Percentiles rank a stretch among this genome's conserved stretches.
These are phyloP conservation scores for Exophiala alcalophila DNA, from an alignment of 2,329 filamentous ascomycete genomes.

Conservation along the genomic window DNA sequence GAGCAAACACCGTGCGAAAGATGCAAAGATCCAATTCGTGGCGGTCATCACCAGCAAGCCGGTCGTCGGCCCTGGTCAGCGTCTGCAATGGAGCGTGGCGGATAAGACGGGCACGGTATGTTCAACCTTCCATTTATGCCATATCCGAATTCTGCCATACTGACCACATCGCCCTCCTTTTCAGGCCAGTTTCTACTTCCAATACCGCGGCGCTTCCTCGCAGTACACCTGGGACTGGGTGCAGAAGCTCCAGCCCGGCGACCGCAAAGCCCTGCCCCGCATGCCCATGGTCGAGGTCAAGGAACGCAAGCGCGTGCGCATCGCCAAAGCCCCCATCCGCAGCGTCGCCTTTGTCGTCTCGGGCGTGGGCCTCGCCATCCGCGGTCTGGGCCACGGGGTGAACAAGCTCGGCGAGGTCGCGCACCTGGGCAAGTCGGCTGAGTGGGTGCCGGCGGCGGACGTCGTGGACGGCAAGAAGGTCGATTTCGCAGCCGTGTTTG, in stretches of 20 bases:
- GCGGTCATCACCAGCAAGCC: conserved; percentile 25
- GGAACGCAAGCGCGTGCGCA: conserved; percentile 17
- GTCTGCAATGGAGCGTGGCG: conserved; percentile 25
- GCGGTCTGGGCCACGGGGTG: conserved; percentile 20
- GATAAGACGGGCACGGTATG: conserved; percentile 28
- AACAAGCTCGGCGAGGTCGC: conserved; percentile 21
- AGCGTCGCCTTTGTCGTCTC: conserved; percentile 15
- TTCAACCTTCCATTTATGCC: not conserved
- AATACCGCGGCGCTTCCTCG: conserved; percentile 23
- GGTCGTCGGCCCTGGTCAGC: conserved; percentile 18
- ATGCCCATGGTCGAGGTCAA: conserved; percentile 27
- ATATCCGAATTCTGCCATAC: not conserved
- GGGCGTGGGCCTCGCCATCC: conserved; percentile 18
- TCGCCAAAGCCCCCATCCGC: conserved; percentile 27
- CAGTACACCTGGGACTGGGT: conserved; percentile 31
- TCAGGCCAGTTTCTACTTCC: conserved; percentile 31
- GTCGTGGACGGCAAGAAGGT: conserved; percentile 23
- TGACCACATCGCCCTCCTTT: not conserved
- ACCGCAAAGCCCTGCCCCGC: conserved; percentile 26
- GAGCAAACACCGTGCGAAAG: conserved; percentile 11
- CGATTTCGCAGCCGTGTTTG: conserved; percentile 16
- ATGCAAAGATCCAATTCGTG: conserved; percentile 29
- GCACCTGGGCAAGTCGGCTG: conserved; percentile 22
- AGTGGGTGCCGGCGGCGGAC: conserved; percentile 26
- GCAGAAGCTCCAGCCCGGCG: conserved; percentile 23